These are phyloP conservation scores for Russula lepida DNA, from an alignment of 768 basidiomycete genomes.

Conservation along the genomic window DNA sequence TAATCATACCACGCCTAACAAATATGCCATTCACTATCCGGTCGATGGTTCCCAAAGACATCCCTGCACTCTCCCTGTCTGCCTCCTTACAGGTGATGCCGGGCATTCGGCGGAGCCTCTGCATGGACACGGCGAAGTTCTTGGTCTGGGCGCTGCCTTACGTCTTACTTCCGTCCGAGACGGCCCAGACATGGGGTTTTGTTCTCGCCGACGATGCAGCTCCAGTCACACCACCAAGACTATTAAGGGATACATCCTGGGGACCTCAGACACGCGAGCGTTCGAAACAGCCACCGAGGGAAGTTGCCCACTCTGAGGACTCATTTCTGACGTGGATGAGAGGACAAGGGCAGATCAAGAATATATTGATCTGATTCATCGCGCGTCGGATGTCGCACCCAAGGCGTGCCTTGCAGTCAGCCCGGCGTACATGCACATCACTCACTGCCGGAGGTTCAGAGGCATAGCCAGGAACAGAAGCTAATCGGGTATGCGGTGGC, in stretches of 20 bases:
- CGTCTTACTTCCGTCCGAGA: slow-evolving; percentile 41
- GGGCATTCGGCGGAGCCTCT: slow-evolving; percentile 55
- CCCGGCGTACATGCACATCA: slow-evolving; percentile 68
- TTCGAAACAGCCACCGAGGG: slow-evolving; percentile 49
- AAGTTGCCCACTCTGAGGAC: slow-evolving; percentile 63
- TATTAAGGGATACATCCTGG: slow-evolving; percentile 66
- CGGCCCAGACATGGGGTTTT: slow-evolving; percentile 56
- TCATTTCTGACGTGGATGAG: slow-evolving; percentile 35
- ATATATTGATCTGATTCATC: slow-evolving; percentile 32
- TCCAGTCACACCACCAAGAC: slow-evolving; percentile 29
- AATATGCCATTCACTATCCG: slow-evolving; percentile 37
- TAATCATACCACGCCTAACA: neutral
- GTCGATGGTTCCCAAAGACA: slow-evolving; percentile 45
- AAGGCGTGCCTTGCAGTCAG: slow-evolving; percentile 55
- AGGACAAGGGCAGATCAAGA: slow-evolving; percentile 33
- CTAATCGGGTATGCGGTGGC: slow-evolving; percentile 48
- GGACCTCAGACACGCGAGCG: slow-evolving; percentile 55
- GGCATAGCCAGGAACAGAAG: slow-evolving; percentile 62
- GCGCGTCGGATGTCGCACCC: slow-evolving; percentile 32
- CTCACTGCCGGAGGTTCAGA: slow-evolving; percentile 56
- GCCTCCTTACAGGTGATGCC: slow-evolving; percentile 65
- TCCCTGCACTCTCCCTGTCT: slow-evolving; percentile 57
- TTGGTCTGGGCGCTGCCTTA: slow-evolving; percentile 72
- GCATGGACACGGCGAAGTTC: slow-evolving; percentile 56
- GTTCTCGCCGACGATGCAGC: slow-evolving; percentile 49